These are phyloP conservation scores for Colletotrichum cordylinicola DNA, from an alignment of 2,329 filamentous ascomycete species.

Conservation along the genomic window DNA sequence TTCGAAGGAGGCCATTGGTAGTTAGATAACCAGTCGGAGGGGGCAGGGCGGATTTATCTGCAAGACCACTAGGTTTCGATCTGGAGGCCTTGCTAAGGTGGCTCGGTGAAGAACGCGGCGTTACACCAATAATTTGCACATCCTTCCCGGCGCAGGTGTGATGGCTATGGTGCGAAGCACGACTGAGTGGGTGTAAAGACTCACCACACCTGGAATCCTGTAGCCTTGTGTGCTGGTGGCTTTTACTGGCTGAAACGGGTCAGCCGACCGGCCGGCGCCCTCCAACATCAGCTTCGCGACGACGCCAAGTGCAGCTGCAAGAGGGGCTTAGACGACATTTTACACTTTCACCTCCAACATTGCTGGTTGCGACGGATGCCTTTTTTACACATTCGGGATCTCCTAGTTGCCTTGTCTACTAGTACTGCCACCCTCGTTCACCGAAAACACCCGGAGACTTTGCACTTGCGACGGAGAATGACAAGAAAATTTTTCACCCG, in stretches of 20 bases:
- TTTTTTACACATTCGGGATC: background rate
- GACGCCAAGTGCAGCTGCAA: background rate
- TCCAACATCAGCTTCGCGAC: background rate
- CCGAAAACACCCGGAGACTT: background rate
- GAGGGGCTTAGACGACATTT: background rate
- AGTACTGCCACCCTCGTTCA: background rate
- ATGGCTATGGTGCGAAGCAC: background rate
- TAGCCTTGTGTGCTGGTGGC: background rate
- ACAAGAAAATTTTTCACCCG: background rate
- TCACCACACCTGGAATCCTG: background rate
- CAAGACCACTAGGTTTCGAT: background rate
- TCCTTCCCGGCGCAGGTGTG: background rate
- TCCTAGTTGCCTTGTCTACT: background rate
- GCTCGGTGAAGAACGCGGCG: background rate
- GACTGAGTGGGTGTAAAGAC: background rate
- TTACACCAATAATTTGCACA: background rate
- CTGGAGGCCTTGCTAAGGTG: background rate
- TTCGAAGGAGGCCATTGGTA: background rate
- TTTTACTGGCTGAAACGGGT: background rate
- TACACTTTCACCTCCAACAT: background rate
- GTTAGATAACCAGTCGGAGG: background rate
- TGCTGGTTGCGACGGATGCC: background rate
- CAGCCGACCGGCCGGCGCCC: background rate
- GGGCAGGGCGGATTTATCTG: background rate
- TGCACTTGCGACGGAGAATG: background rate